Percentiles rank a stretch among this genome's conserved stretches.
These are phyloP conservation scores for Tilletia caries DNA, from an alignment of 1,284 basidiomycete species.

Conservation along the genomic window DNA sequence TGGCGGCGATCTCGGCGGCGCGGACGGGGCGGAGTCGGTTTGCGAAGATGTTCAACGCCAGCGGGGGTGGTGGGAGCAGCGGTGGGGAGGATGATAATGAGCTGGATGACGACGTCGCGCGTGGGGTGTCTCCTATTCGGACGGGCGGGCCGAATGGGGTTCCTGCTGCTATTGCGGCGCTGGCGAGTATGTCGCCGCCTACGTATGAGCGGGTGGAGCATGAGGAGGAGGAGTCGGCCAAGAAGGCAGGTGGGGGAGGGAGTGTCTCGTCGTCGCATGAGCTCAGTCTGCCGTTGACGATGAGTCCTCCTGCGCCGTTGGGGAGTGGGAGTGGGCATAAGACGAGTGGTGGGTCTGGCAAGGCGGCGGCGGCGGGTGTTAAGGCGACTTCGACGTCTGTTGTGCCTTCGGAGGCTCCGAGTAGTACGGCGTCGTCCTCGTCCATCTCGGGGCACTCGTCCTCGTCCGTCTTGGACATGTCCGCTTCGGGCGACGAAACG, in stretches of 20 bases:
- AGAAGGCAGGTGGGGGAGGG: not conserved
- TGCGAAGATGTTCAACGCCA: not conserved
- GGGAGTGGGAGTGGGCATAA: not conserved
- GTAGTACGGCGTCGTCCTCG: not conserved
- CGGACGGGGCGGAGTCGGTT: not conserved
- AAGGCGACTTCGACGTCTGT: not conserved
- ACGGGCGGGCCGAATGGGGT: slow-evolving; percentile 8
- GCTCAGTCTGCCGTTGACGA: slow-evolving; percentile 9
- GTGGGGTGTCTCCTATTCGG: not conserved
- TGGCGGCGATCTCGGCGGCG: slow-evolving; percentile 5
- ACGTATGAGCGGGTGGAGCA: slow-evolving; percentile 9
- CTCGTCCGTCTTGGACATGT: not conserved
- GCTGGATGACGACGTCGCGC: slow-evolving; percentile 9
- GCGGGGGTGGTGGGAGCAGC: not conserved
- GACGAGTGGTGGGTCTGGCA: not conserved
- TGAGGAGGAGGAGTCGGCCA: not conserved
- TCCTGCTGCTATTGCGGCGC: not conserved
- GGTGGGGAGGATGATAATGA: not conserved
- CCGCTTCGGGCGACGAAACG: not conserved
- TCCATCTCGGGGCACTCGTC: not conserved
- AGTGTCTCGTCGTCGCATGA: not conserved
- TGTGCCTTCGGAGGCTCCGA: not conserved
- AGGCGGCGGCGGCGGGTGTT: not conserved
- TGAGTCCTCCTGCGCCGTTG: slow-evolving; percentile 1
- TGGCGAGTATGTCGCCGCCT: slow-evolving; percentile 11